Conservation (phyloP, 1,139 yeast species). For the Ogataea hybrid region DNA sequence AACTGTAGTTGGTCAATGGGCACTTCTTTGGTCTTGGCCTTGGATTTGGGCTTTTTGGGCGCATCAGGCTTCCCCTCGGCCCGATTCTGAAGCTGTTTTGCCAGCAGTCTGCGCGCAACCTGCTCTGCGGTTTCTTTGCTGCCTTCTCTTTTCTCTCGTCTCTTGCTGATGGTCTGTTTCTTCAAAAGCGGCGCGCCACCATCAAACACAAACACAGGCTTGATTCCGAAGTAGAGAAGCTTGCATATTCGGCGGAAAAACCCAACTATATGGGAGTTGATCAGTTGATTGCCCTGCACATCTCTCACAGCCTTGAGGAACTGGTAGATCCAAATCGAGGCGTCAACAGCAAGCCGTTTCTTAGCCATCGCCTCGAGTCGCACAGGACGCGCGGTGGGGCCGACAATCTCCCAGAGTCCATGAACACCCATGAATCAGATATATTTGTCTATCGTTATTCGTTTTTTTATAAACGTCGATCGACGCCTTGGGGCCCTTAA, state of each 20-base stretch:
- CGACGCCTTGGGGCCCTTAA: constrained; percentile 6
- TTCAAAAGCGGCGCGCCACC: constrained; percentile 94
- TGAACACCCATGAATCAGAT: constrained; percentile 79
- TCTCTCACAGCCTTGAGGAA: constrained; percentile 94
- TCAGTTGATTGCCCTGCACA: constrained; percentile 72
- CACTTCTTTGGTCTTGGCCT: constrained; percentile 16
- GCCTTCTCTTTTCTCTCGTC: constrained; percentile 74
- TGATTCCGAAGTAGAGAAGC: constrained; percentile 80
- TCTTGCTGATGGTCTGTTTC: constrained; percentile 64
- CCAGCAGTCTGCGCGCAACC: constrained; percentile 79
- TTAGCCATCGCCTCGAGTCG: constrained; percentile 78
- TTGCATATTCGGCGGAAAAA: constrained; percentile 94
- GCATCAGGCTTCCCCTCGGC: constrained; percentile 34
- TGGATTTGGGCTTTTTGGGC: constrained; percentile 4
- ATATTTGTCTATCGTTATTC: not conserved
- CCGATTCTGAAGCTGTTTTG: constrained; percentile 70
- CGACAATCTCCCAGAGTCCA: constrained; percentile 89
- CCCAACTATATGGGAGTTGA: constrained; percentile 87
- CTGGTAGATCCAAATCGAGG: constrained; percentile 98
- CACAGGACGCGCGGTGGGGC: constrained; percentile 89
- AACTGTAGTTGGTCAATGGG: constrained; percentile 20
- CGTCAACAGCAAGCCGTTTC: constrained; percentile 88
- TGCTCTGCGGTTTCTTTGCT: constrained; percentile 65
- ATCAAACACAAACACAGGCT: constrained; percentile 94
- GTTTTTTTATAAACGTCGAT: constrained; percentile 2